These are phyloP conservation scores for Jatropha multifida DNA, from an alignment of 441 rosid genomes.

Conservation along the genomic window DNA sequence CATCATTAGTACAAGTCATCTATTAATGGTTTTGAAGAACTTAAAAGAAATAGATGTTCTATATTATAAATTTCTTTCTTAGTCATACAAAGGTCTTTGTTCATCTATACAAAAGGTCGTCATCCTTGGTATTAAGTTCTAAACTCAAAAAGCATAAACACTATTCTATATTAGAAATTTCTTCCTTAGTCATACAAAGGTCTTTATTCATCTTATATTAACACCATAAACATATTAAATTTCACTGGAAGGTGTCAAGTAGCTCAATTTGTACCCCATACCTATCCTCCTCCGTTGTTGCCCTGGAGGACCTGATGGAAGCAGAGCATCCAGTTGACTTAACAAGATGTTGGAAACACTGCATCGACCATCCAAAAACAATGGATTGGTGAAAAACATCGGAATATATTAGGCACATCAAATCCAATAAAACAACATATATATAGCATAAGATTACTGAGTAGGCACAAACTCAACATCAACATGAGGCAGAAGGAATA, in stretches of 20 bases:
- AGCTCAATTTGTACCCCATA: constrained; percentile 30
- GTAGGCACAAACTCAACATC: neutral
- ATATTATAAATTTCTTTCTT: neutral
- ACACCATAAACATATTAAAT: constrained; percentile 4
- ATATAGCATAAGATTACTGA: neutral
- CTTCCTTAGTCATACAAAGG: neutral
- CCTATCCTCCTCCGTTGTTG: constrained; percentile 86
- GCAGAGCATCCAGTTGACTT: constrained; percentile 64
- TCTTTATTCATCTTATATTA: neutral
- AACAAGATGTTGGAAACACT: constrained; percentile 59
- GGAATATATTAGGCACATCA: neutral
- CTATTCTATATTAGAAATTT: neutral
- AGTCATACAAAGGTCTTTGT: neutral
- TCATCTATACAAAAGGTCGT: neutral
- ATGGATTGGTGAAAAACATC: neutral
- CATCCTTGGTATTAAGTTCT: too few species aligned
- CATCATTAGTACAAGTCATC: constrained; percentile 1
- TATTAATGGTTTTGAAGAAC: neutral
- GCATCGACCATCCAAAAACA: constrained; percentile 25
- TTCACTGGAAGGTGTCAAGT: neutral
- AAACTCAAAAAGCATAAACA: neutral
- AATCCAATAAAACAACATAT: neutral
- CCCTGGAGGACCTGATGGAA: constrained; percentile 74
- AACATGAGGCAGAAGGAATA: neutral
- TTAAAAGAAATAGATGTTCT: neutral